Conservation (phyloP, 176 grass and related monocot species). For the Bolboschoenus planiculmis region DNA sequence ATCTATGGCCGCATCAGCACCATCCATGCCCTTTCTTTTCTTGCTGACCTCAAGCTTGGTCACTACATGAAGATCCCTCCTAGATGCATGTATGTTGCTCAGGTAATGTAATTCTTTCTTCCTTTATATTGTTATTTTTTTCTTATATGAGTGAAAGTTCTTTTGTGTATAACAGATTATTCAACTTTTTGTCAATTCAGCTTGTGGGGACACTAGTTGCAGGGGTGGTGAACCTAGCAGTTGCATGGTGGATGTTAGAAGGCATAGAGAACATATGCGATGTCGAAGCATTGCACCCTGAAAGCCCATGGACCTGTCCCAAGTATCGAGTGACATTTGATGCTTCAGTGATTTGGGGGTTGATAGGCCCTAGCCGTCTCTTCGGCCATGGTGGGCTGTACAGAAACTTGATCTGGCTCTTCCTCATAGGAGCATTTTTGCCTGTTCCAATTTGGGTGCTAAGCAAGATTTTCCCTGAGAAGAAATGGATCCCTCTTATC, state of each 20-base stretch:
- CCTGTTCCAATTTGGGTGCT: slow-evolving; percentile 88
- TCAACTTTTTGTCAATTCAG: slow-evolving; percentile 27
- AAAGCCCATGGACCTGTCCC: slow-evolving; percentile 99
- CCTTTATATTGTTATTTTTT: neutral
- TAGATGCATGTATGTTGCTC: slow-evolving; percentile 91
- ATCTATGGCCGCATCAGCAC: slow-evolving; percentile 97
- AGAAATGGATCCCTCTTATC: slow-evolving; percentile 94
- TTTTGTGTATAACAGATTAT: neutral
- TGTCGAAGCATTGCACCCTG: slow-evolving; percentile 67
- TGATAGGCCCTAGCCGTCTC: slow-evolving; percentile 68
- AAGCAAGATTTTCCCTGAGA: slow-evolving; percentile 76
- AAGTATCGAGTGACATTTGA: slow-evolving; percentile 95
- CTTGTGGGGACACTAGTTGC: slow-evolving; percentile 83
- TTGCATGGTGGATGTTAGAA: slow-evolving; percentile 98
- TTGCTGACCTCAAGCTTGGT: slow-evolving; percentile 92
- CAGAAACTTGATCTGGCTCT: slow-evolving; percentile 97
- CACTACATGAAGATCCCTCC: slow-evolving; percentile 99
- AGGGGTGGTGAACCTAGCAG: slow-evolving; percentile 80
- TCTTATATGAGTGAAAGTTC: neutral
- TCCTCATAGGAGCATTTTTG: slow-evolving; percentile 65
- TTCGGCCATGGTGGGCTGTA: slow-evolving; percentile 67
- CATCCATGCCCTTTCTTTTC: slow-evolving; percentile 89
- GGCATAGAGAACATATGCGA: slow-evolving; percentile 96
- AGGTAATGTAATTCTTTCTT: slow-evolving; percentile 32
- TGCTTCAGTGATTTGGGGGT: slow-evolving; percentile 94